Evolutionary conservation across 805 yeast species (phyloP).

Genomic region (Cyberlindnera sargentensis): DNA sequence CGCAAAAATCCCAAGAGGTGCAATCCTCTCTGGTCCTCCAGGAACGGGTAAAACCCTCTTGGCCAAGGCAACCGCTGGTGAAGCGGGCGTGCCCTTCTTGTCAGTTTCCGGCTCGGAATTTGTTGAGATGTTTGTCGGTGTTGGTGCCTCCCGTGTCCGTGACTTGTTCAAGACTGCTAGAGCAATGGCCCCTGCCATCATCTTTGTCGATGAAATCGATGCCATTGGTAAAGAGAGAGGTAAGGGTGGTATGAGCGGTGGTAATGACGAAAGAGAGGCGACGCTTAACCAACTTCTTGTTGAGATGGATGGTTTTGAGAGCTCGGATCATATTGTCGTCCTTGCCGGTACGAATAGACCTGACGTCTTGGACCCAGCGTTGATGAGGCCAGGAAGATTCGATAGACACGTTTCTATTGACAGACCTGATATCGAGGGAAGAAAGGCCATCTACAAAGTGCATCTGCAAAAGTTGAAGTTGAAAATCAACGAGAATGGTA

Average conservation of each 20-base stretch:
- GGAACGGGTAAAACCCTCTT: slow-evolving; percentile 94
- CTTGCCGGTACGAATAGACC: slow-evolving; percentile 93
- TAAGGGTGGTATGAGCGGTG: slow-evolving; percentile 68
- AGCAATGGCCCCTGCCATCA: slow-evolving; percentile 83
- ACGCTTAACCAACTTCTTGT: slow-evolving; percentile 88
- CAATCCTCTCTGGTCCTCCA: slow-evolving; percentile 90
- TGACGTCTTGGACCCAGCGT: slow-evolving; percentile 83
- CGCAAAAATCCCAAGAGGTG: slow-evolving; percentile 94
- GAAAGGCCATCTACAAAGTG: slow-evolving; percentile 79
- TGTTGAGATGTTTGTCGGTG: slow-evolving; percentile 97
- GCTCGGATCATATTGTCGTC: slow-evolving; percentile 87
- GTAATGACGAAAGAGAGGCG: slow-evolving; percentile 89
- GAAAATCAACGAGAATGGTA: slow-evolving; percentile 32
- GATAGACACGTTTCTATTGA: slow-evolving; percentile 86
- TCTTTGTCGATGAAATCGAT: slow-evolving; percentile 91
- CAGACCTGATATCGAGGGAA: slow-evolving; percentile 82
- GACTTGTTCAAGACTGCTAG: slow-evolving; percentile 87
- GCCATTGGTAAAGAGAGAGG: slow-evolving; percentile 87
- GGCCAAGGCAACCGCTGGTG: slow-evolving; percentile 96
- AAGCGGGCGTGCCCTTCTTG: slow-evolving; percentile 89
- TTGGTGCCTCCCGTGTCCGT: slow-evolving; percentile 92
- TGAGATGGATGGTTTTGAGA: slow-evolving; percentile 91
- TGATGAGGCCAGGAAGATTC: slow-evolving; percentile 91
- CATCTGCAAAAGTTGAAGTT: slow-evolving; percentile 60
- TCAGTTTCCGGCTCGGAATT: slow-evolving; percentile 92